These are phyloP conservation scores for Aspergillus sp. DNA, from an alignment of 2,329 filamentous ascomycete species.

Conservation along the genomic window DNA sequence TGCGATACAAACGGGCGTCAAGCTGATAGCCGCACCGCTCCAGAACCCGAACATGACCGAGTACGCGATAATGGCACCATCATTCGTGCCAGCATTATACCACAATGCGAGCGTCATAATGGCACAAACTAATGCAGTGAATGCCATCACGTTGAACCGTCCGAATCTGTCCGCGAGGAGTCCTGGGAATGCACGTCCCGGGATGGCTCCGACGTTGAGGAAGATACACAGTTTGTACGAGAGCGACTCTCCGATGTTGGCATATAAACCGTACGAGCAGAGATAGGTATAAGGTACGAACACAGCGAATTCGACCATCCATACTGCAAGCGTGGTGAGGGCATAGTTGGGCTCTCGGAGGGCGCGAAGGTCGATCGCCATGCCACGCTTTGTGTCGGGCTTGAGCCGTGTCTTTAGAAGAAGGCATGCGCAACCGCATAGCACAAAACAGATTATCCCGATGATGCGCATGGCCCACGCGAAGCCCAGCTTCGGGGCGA, in stretches of 20 bases:
- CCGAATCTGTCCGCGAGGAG: constrained; percentile 35
- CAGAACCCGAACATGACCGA: constrained; percentile 26
- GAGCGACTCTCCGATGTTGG: constrained; percentile 20
- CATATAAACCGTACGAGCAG: constrained; percentile 31
- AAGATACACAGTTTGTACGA: constrained; percentile 34
- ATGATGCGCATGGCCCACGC: constrained; percentile 31
- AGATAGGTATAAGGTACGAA: constrained; percentile 40
- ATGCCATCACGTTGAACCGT: constrained; percentile 34
- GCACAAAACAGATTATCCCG: constrained; percentile 20
- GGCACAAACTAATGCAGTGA: constrained; percentile 20
- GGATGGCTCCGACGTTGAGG: constrained; percentile 34
- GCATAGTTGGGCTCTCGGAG: constrained; percentile 26
- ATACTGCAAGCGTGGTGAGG: constrained; percentile 30
- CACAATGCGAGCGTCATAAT: constrained; percentile 28
- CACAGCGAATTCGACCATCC: constrained; percentile 36
- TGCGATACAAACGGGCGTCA: constrained; percentile 34
- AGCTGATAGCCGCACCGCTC: constrained; percentile 31
- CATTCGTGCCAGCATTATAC: constrained; percentile 17
- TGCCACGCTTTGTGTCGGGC: constrained; percentile 18
- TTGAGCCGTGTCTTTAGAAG: constrained; percentile 26
- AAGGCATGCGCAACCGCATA: constrained; percentile 21
- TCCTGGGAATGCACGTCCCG: constrained; percentile 35
- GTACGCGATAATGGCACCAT: constrained; percentile 24
- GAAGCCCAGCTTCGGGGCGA: constrained; percentile 30
- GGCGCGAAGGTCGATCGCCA: constrained; percentile 22